These are phyloP conservation scores for Juncus effusus DNA, from an alignment of 176 grass and related monocot genomes.

Conservation along the genomic window DNA sequence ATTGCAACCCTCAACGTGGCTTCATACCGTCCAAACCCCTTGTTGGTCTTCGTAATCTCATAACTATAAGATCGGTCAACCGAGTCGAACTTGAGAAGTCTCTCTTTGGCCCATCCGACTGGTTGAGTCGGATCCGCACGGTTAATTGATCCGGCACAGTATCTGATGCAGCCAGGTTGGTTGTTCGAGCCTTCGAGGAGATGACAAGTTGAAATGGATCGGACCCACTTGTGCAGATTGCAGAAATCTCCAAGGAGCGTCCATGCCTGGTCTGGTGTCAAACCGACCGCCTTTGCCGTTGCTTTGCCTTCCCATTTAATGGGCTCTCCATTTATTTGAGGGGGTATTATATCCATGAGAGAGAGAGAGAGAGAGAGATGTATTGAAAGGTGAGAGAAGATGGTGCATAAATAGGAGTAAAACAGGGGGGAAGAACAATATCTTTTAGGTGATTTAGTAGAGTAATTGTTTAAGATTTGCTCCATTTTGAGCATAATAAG, in stretches of 20 bases:
- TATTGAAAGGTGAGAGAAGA: background rate
- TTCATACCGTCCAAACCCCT: conserved; percentile 67
- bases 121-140: conserved; percentile 16
- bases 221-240: conserved; percentile 57
- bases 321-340: background rate
- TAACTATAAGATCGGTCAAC: conserved; percentile 48
- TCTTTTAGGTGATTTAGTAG: background rate
- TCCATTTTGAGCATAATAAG: background rate
- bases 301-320: conserved; percentile 45
- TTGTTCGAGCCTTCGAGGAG: conserved; percentile 43
- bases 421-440: background rate
- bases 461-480: conserved; percentile 9
- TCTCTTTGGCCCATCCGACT: conserved; percentile 66
- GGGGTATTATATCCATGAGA: conserved; percentile 10
- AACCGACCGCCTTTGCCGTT: conserved; percentile 36
- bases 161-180: conserved; percentile 54
- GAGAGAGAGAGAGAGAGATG: background rate
- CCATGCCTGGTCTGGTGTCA: conserved; percentile 49
- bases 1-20: conserved; percentile 43
- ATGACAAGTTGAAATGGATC: conserved; percentile 37
- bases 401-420: background rate
- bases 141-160: conserved; percentile 62
- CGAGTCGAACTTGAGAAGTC: conserved; percentile 39
- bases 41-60: conserved; percentile 69
- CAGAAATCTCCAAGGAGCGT: conserved; percentile 56